Evolutionary conservation across 441 rosid species (phyloP).

Genomic region (Euphorbia corollata): DNA sequence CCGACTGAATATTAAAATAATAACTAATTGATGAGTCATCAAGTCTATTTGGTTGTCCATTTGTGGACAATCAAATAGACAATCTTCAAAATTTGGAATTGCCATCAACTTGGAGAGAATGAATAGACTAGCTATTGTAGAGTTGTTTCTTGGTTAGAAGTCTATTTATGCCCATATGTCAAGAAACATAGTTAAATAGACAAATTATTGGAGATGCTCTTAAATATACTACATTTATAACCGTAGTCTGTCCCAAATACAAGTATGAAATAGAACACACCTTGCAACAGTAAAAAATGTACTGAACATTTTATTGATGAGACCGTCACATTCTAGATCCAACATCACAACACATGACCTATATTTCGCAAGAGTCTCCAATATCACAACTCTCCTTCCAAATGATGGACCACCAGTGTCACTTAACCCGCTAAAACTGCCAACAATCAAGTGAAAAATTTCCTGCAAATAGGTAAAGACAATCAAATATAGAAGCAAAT

Average conservation of each 20-base stretch:
- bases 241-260: not conserved
- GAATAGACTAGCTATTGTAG: no score
- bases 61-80: no score
- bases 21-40: no score
- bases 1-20: no score
- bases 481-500: constrained; percentile 22
- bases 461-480: constrained; percentile 27
- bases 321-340: constrained; percentile 93
- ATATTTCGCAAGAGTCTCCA: constrained; percentile 93
- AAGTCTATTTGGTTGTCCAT: no score
- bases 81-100: no score
- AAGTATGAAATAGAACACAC: constrained; percentile 37
- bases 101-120: no score
- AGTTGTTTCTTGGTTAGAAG: no score
- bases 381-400: constrained; percentile 66
- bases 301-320: constrained; percentile 78
- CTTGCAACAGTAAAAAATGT: constrained; percentile 90
- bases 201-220: no score
- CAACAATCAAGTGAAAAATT: constrained; percentile 42
- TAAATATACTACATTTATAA: not conserved
- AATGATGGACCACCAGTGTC: constrained; percentile 69
- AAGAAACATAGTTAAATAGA: no score
- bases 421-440: constrained; percentile 65
- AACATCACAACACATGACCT: constrained; percentile 97
- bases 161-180: no score